These are phyloP conservation scores for Proteromonas lacertae DNA, from an alignment of 352 stramenopile species.

Conservation along the genomic window DNA sequence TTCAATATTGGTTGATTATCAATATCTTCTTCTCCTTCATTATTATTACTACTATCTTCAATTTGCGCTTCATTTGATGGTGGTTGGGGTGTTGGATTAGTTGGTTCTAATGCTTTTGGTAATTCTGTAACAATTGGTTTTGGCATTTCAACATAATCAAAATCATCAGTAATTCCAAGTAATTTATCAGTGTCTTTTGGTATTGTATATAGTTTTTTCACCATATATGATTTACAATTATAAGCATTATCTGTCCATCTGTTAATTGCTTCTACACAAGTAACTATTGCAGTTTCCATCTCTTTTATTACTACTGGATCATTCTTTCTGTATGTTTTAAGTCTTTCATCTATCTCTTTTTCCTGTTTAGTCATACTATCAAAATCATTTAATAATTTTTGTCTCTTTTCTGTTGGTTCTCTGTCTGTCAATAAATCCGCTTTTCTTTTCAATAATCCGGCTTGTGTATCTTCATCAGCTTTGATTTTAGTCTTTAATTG, in stretches of 20 bases:
- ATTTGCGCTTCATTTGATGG: too few species aligned
- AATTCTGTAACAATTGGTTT: too few species aligned
- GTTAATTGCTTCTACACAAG: conserved; percentile 8
- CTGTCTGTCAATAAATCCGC: background rate
- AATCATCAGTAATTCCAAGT: too few species aligned
- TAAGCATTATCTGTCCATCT: conserved; percentile 16
- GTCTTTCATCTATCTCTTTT: background rate
- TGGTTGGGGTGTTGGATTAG: too few species aligned
- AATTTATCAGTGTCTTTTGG: too few species aligned
- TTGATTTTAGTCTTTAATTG: background rate
- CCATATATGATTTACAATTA: conserved; percentile 9
- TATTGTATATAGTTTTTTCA: too few species aligned
- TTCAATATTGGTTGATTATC: too few species aligned
- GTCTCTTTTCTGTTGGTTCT: conserved; percentile 3
- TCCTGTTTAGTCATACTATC: conserved; percentile 7
- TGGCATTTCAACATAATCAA: too few species aligned
- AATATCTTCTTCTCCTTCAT: too few species aligned
- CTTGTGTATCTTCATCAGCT: conserved; percentile 1
- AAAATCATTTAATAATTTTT: conserved; percentile 5
- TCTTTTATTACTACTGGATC: conserved; percentile 7
- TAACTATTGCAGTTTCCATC: conserved; percentile 1
- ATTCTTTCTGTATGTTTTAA: conserved; percentile 4
- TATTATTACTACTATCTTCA: too few species aligned
- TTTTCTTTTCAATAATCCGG: conserved; percentile 1
- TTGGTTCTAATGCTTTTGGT: too few species aligned